A percentile compares a stretch with the other conserved stretches of the same genome.
Conservation (phyloP, 106 monocot genomes). For the Chionographis japonica region DNA sequence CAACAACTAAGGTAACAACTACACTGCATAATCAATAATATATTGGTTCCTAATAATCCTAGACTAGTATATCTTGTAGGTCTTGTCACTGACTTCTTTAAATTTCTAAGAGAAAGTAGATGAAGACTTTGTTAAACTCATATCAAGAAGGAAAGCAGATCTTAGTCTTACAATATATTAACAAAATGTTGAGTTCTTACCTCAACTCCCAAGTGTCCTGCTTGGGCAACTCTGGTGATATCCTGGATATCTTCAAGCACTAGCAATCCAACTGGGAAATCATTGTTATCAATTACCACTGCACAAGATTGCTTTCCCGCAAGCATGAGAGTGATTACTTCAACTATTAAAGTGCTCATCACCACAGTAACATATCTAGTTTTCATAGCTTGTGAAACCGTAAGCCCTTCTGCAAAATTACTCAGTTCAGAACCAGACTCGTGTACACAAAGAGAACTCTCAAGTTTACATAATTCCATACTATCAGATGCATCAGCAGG, state of each 20-base stretch:
- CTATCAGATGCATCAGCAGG: constrained; percentile 10
- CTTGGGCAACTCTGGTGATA: constrained; percentile 19
- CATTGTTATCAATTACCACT: constrained; percentile 36
- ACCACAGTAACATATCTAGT: constrained; percentile 52
- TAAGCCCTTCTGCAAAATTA: constrained; percentile 35
- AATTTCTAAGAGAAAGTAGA: no score
- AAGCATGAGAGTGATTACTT: constrained; percentile 60
- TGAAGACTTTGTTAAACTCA: no score
- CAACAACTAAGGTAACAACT: no score
- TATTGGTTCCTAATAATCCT: no score
- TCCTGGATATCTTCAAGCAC: constrained; percentile 52
- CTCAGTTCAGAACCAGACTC: constrained; percentile 22
- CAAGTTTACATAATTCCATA: constrained; percentile 52
- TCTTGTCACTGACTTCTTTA: no score
- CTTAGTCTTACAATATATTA: neutral
- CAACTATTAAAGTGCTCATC: constrained; percentile 37
- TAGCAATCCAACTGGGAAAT: constrained; percentile 48
- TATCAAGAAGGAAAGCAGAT: no score
- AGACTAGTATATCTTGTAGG: no score
- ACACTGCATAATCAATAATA: no score
- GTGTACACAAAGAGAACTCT: constrained; percentile 78
- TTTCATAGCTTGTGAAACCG: constrained; percentile 76
- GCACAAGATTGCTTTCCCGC: constrained; percentile 55
- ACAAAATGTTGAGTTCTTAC: constrained; percentile 7
- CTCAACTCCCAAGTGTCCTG: constrained; percentile 15